Base-by-base conservation (phyloP, 257 asterid species). In the Capsicum pubescens region DNA sequence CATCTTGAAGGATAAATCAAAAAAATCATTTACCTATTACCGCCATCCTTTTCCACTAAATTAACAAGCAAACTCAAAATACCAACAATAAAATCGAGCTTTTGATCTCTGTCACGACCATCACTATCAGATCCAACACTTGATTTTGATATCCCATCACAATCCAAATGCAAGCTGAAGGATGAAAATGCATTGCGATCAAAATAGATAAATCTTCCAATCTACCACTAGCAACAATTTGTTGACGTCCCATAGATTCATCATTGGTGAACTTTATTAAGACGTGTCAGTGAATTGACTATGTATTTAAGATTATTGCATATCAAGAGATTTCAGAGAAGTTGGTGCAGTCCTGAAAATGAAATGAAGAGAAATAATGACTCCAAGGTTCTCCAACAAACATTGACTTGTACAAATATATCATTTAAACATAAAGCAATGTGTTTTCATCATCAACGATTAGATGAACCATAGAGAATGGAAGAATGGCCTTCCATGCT, bases 11-110 rank as follows among this genome's bases (percentile, higher is more conserved):
- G 50, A 48, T 54, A 39, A 59, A 84, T 79, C 68, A 64, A 8
- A 19, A 58, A 42, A 77, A 86, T 77, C 3, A 76, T 68, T 70
- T 81, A 93, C 97, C 97, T 91, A 84, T 91, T 93, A 79, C 82
- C 67, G 48, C 91, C 89, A 80, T 92, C 97, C 88, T 93, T 93
- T 90, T 93, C 97, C 26, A 93, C 97, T 89, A 93, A 88, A 89
- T 93, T 93, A 86, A 93, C 98, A 82, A 93, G 97, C 87, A 93
- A 90, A n/a, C 98, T 97, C 87, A 93, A 81, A 85, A 93, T 91
- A 84, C 95, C 95, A 83, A 93, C 95, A 82, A 93, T 97, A 87
- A 92, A 89, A 86, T 93, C 95, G 68, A 93, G 89, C 86, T 93
- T 93, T 82, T 91, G 94, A 88, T 92, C 97, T 71, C 90, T 86